phyloP scores from a whole-genome alignment of 2,329 filamentous ascomycete species.

The Teratosphaeriaceae sp. region DNA sequence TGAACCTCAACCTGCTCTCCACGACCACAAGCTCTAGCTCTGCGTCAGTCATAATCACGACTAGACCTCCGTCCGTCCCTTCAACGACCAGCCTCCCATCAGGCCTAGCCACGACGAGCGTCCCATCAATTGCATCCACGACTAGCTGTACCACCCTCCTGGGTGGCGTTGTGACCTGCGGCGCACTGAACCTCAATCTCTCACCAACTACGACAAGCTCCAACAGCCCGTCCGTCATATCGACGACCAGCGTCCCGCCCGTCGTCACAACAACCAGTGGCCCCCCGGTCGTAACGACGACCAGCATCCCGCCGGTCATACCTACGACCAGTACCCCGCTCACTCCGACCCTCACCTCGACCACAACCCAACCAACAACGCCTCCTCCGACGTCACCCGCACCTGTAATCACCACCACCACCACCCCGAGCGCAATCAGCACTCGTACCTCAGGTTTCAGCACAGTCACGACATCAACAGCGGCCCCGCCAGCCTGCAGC shows the following conservation, averaged over 20 bases:
- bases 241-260: not conserved
- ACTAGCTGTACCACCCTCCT: not conserved
- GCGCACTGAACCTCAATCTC: not conserved
- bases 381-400: not conserved
- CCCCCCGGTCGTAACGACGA: no score
- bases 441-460: not conserved
- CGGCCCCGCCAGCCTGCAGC: no score
- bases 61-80: not conserved
- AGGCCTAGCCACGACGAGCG: no score
- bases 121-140: no score
- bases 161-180: not conserved
- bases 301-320: no score
- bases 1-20: not conserved
- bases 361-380: no score
- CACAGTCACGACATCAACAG: not conserved
- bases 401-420: constrained; percentile 2
- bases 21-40: not conserved
- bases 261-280: not conserved
- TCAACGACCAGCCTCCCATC: no score
- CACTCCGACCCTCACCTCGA: no score
- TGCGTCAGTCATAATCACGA: not conserved
- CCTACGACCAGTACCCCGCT: no score
- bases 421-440: constrained; percentile 4
- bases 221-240: no score
- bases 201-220: not conserved